These are phyloP conservation scores for Batkoa obscura DNA, from an alignment of 371 early-diverging fungal genomes.

Conservation along the genomic window DNA sequence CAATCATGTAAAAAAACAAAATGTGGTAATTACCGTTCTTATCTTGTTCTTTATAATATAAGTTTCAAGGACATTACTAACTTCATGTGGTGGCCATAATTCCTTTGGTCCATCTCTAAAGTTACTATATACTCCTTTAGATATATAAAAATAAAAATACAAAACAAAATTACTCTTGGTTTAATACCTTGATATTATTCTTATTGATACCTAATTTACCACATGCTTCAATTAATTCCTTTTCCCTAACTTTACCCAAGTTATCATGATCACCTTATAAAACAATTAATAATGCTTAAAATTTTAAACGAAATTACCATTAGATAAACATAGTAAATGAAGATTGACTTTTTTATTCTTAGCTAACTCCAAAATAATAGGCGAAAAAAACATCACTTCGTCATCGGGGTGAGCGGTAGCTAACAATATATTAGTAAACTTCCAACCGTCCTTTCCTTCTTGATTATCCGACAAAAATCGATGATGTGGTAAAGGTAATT, in stretches of 20 bases:
- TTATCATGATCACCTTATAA: constrained; percentile 53
- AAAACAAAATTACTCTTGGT: constrained; percentile 32
- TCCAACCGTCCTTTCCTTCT: too few relatives aligned
- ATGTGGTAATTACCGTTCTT: constrained; percentile 24
- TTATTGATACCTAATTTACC: constrained; percentile 38
- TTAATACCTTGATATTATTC: constrained; percentile 33
- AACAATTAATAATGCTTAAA: neutral
- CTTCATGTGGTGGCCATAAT: constrained; percentile 41
- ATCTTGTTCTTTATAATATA: constrained; percentile 34
- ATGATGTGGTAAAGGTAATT: too few relatives aligned
- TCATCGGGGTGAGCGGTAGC: constrained; percentile 98
- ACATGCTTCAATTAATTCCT: constrained; percentile 53
- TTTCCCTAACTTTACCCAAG: constrained; percentile 50
- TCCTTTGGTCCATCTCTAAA: constrained; percentile 58
- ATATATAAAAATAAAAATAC: neutral
- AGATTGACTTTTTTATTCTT: constrained; percentile 24
- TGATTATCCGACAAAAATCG: too few relatives aligned
- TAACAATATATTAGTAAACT: constrained; percentile 27
- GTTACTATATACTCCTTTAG: constrained; percentile 16
- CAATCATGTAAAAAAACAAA: neutral
- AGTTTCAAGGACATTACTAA: constrained; percentile 31
- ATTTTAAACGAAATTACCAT: constrained; percentile 24
- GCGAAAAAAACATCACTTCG: constrained; percentile 99
- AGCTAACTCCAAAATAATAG: constrained; percentile 42
- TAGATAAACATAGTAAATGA: constrained; percentile 67